Evolutionary conservation across 257 asterid species (phyloP).

Genomic region (Rhazya stricta): DNA sequence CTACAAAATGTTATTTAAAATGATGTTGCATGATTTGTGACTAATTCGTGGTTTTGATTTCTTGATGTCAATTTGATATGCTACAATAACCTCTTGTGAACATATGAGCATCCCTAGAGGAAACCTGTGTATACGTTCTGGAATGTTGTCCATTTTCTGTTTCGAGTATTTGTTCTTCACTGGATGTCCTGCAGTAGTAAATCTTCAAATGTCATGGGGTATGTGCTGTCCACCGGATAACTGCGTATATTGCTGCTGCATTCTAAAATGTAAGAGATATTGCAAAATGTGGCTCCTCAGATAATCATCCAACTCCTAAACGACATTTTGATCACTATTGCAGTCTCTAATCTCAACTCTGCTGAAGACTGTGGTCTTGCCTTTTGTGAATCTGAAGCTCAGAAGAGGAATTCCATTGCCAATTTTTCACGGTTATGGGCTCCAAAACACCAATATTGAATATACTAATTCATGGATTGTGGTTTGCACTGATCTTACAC

Average conservation of each 20-base stretch:
- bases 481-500: conserved; percentile 50
- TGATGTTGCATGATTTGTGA: neutral
- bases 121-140: no score
- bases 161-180: neutral
- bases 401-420: conserved; percentile 58
- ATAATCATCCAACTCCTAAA: neutral
- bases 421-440: conserved; percentile 55
- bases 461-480: conserved; percentile 52
- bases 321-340: conserved; percentile 19
- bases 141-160: no score
- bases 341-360: conserved; percentile 57
- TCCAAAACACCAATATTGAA: conserved; percentile 48
- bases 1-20: neutral
- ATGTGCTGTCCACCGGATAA: no score
- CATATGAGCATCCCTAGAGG: neutral
- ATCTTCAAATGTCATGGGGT: no score
- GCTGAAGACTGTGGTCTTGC: conserved; percentile 60
- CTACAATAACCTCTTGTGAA: neutral
- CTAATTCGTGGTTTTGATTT: neutral
- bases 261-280: neutral
- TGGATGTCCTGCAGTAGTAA: no score
- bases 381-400: conserved; percentile 59
- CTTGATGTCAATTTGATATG: neutral
- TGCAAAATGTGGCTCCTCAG: neutral
- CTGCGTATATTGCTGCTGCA: neutral